Evolutionary conservation across 345 rosid genomes (phyloP).

Genomic region (Erucastrum elatum): DNA sequence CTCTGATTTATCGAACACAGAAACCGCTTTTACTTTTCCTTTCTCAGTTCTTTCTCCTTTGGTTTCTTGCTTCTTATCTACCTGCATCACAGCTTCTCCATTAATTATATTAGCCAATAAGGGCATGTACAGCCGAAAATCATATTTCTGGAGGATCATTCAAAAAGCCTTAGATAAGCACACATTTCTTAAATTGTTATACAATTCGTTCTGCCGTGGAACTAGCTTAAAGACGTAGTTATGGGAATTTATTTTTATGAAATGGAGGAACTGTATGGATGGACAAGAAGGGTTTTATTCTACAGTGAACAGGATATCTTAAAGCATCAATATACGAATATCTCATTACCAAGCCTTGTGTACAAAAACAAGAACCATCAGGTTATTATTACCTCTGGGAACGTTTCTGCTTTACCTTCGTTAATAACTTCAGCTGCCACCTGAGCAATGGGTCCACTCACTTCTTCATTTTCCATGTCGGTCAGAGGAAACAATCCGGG

Average conservation of each 20-base stretch:
- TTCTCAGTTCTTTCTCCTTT: neutral
- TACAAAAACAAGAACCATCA: conserved; percentile 13
- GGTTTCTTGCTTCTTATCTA: neutral
- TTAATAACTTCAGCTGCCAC: conserved; percentile 17
- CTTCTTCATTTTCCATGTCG: conserved; percentile 31
- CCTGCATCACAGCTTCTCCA: neutral
- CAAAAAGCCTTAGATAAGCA: neutral
- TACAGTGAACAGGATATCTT: neutral
- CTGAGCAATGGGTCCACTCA: neutral
- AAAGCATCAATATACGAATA: neutral
- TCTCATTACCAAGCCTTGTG: conserved; percentile 8
- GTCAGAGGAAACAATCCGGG: conserved; percentile 60
- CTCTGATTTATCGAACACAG: neutral
- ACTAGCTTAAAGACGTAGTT: neutral
- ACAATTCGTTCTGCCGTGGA: neutral
- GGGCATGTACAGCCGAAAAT: neutral
- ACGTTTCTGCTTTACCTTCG: conserved; percentile 37
- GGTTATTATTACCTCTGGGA: conserved; percentile 32
- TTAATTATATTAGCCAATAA: no score
- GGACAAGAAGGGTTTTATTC: neutral
- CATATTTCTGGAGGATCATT: neutral
- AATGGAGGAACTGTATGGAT: neutral
- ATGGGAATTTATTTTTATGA: no score
- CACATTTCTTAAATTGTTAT: neutral
- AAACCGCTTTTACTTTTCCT: neutral